phyloP scores from a whole-genome alignment of 1,284 basidiomycete species.

The Tilletia walkeri region DNA sequence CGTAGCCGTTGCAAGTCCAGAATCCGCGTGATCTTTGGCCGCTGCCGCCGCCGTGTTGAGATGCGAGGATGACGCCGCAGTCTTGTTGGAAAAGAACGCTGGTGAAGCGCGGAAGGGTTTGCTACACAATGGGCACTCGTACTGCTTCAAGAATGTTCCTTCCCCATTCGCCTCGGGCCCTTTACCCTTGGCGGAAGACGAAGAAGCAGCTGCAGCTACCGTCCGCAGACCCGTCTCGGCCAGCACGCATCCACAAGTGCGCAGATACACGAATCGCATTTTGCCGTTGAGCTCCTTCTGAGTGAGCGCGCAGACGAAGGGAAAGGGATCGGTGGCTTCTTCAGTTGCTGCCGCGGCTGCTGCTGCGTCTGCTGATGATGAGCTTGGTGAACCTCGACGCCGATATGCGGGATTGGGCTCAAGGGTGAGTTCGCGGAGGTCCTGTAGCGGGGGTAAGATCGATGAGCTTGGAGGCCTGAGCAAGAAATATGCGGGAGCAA shows the following conservation, averaged over 20 bases:
- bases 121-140: conserved; percentile 38
- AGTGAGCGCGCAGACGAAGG: conserved; percentile 50
- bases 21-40: conserved; percentile 29
- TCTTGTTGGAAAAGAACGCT: conserved; percentile 11
- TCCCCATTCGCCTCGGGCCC: background rate
- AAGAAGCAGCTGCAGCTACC: background rate
- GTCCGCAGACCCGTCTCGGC: conserved; percentile 41
- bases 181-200: background rate
- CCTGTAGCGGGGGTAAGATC: conserved; percentile 19
- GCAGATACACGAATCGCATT: conserved; percentile 45
- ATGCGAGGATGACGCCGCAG: background rate
- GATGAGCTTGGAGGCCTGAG: too few relatives aligned
- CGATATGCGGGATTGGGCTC: conserved; percentile 26
- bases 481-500: background rate
- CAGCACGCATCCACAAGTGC: conserved; percentile 45
- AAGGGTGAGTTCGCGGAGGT: conserved; percentile 38
- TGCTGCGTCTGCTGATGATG: background rate
- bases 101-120: conserved; percentile 31
- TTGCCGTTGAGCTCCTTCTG: conserved; percentile 48
- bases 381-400: background rate
- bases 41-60: background rate
- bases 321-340: conserved; percentile 17
- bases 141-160: background rate
- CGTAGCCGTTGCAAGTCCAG: background rate
- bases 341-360: background rate